Base-by-base conservation (phyloP, 2,329 filamentous ascomycete species). In the Cladosporium sp. region DNA sequence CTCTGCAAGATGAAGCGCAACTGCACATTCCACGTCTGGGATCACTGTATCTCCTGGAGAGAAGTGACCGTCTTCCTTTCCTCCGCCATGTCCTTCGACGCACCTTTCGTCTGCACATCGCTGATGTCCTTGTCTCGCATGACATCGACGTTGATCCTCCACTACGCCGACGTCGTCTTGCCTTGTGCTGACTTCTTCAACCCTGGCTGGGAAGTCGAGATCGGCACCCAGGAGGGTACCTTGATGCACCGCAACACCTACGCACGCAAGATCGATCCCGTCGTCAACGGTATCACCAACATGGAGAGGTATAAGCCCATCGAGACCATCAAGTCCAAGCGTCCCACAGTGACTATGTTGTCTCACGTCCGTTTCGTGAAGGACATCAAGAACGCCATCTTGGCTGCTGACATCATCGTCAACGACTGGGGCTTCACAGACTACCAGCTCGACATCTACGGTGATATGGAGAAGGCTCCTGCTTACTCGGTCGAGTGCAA, bases 11-110 rank as follows among this genome's bases (percentile, higher is more conserved):
- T 85, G 62, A 83, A 83, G 69, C 77, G 81, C 24, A 78, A 80
- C 57, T 83, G 81, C 58, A 84, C 80, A 0, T 75, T 85, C 32
- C 81, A 84, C 61, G 83, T 86, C 58, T 86, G 83, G 83, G 83
- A 86, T 62, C 83, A 86, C 66, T 81, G 80, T 17, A 85, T 86
- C 61, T 80, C 78, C 44, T 85, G 82, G 82, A 75, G 83, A 60
- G 82, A 85, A 64, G 80, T 65, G 75, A 84, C 32, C 77, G 83
- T 36, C 44, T 60, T 60, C 56, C 40, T 62, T 15, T 60, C 58
- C 22, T 58, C 60, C 24, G 60, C 60, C 8, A 57, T 60, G 56
- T 62, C 58, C 25, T 58, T 62, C 42, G 58, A 60, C 36, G 35
- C 58, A 9, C 58, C 62, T 4, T 62, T 65, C 42, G 62, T 66